Evolutionary conservation across 2,329 filamentous ascomycete species (phyloP).

Genomic region (Mycocentrospora acerina): DNA sequence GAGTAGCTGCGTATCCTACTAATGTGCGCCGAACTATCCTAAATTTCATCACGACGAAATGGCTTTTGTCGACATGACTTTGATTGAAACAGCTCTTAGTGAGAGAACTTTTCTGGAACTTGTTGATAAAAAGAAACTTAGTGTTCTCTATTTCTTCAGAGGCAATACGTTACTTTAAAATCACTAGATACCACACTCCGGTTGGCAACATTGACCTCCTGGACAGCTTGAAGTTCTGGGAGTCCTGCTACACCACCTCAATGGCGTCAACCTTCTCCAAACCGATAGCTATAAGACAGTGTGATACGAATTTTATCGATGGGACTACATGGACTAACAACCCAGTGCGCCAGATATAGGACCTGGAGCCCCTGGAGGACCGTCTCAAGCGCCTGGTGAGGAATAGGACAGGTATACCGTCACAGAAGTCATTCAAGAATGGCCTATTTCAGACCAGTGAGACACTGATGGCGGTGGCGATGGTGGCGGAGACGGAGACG

Average conservation of each 20-base stretch:
- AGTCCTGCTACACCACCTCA: slow-evolving; percentile 12
- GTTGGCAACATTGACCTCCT: slow-evolving; percentile 20
- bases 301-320: slow-evolving; percentile 14
- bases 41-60: too few relatives aligned
- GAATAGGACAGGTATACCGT: slow-evolving; percentile 18
- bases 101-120: too few relatives aligned
- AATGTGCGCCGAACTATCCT: too few relatives aligned
- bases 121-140: too few relatives aligned
- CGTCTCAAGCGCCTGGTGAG: slow-evolving; percentile 16
- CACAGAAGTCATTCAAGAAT: slow-evolving; percentile 17
- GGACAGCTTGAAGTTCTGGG: slow-evolving; percentile 22
- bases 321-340: slow-evolving; percentile 2
- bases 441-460: slow-evolving; percentile 11
- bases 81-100: too few relatives aligned
- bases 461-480: slow-evolving; percentile 13
- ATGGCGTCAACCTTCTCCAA: slow-evolving; percentile 15
- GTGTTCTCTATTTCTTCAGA: too few relatives aligned
- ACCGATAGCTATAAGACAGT: slow-evolving; percentile 12
- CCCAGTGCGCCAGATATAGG: slow-evolving; percentile 33
- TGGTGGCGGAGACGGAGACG: slow-evolving; percentile 17
- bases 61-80: too few relatives aligned
- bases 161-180: too few relatives aligned
- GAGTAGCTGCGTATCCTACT: too few relatives aligned
- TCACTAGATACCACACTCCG: slow-evolving; percentile 36
- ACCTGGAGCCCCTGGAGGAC: slow-evolving; percentile 12